A percentile compares a stretch with the other conserved stretches of the same genome.
Evolutionary conservation across 768 basidiomycete species (phyloP).

Genomic region (Coprinopsis strossmayeri): DNA sequence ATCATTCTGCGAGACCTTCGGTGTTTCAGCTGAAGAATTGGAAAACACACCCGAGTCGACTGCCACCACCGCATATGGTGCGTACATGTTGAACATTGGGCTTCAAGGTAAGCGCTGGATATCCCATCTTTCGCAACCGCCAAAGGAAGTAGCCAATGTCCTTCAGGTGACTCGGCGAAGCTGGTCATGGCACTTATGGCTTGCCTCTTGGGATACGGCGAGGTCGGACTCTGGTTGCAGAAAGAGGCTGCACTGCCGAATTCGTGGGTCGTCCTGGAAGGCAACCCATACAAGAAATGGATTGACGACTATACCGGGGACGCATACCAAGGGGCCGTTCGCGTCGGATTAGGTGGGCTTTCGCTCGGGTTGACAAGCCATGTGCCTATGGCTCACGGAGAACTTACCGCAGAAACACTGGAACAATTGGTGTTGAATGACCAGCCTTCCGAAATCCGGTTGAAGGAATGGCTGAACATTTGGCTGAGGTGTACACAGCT

Average conservation of each 20-base stretch:
- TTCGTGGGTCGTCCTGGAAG: slow-evolving; percentile 52
- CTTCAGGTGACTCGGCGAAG: slow-evolving; percentile 60
- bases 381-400: not conserved
- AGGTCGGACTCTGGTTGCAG: slow-evolving; percentile 82
- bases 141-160: not conserved
- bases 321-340: slow-evolving; percentile 67
- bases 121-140: not conserved
- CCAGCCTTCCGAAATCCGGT: slow-evolving; percentile 53
- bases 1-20: slow-evolving; percentile 64
- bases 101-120: slow-evolving; percentile 41
- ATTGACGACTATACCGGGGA: slow-evolving; percentile 75
- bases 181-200: slow-evolving; percentile 78
- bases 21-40: slow-evolving; percentile 55
- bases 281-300: slow-evolving; percentile 73
- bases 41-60: slow-evolving; percentile 57
- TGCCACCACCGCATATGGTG: slow-evolving; percentile 80
- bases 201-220: slow-evolving; percentile 88
- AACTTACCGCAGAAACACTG: slow-evolving; percentile 49
- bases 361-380: not conserved
- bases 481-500: slow-evolving; percentile 74
- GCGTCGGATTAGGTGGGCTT: slow-evolving; percentile 63
- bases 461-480: slow-evolving; percentile 60
- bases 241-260: slow-evolving; percentile 39
- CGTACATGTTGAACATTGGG: slow-evolving; percentile 77
- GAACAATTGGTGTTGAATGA: slow-evolving; percentile 56